Base-by-base conservation (phyloP, 176 grass and related monocot genomes). In the Pharus latifolius region DNA sequence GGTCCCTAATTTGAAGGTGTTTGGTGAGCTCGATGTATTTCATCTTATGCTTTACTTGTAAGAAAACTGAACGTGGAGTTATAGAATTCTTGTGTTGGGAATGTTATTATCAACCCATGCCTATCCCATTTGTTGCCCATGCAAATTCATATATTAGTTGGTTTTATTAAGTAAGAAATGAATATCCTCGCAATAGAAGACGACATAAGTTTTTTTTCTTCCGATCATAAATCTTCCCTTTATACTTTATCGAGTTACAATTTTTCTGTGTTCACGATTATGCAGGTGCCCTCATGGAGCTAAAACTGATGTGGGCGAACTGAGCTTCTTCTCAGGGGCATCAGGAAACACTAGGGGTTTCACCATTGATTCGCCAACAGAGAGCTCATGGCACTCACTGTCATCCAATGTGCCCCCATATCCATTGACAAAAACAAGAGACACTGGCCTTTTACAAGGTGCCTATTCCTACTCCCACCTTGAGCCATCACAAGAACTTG, bases 301-400 rank as follows among this genome's bases (percentile, higher is more conserved):
- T 75, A 91, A 91, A 85, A 19, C 60, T 25, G 91, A 85, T 48
- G 64, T 69, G 66, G 71, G 84, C 11, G 88, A 91, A 26, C 82
- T 80, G 56, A 90, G 88, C 77, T 92, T 92, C 80, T 87, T 89
- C 61, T 87, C 92, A 8, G 86, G 87, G 82, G 69, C 73, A 73
- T 87, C 88, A 72, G 83, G 77, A 72, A 92, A 81, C 35, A 54
- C 48, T 57, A 91, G 76, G 76, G 80, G 64, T 20, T 86, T 87
- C 63, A 76, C 67, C 37, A 76, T 83, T 15, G 88, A 87, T 67
- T 87, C 83, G 48, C 60, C 69, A 16, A 25, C 50, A 60, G 88
- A 83, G 16, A 75, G 54, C 75, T 73, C 89, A 51, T 89, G 92
- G 92, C 78, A 83, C 68, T 74, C 78, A 6, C 6, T 83, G 87